Base-by-base conservation (phyloP, 345 rosid genomes). In the Melaleuca quinquenervia region DNA sequence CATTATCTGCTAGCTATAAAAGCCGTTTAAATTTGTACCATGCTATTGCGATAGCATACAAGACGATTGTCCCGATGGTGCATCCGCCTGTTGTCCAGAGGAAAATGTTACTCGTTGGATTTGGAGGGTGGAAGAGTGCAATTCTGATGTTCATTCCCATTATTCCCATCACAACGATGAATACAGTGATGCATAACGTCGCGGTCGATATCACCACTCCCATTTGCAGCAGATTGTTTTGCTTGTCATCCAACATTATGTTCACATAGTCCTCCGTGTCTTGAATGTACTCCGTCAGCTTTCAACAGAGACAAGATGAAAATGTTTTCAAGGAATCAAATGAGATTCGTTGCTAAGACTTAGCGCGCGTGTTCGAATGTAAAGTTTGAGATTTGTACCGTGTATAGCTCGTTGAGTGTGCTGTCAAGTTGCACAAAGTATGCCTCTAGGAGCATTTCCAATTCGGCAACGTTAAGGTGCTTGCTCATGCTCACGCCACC, bases 91-190 rank as follows among this genome's bases (percentile, higher is more conserved):
- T 55, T 14, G 84, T 82, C 55, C 55, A 82, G 22, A 82, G 7
- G 55, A 16, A 82, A 82, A 50, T 4, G 26, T 82, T 3, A 32
- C 50, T 82, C 1, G 3, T 27, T 11, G 84, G 56, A n/a, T 82
- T 51, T 2, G 56, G 84, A 82, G 36, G 54, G 1, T 22, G 29
- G 44, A 82, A 82, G 55, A 82, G 56, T 1, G 1, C 3, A 14
- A 96, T 94, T 0, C 0, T 50, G 84, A 97, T 90, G 58, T 96
- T 95, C 95, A 97, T 95, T 74, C 98, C 98, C 3, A 96, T 91
- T 20, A 93, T 52, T 75, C 98, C 95, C 4, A 92, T 94, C 18
- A 97, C 92, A 0, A 91, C 96, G 3, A 96, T 88, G 45, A 94
- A 95, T 12, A 91, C 91, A 75, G 91, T 92, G 84, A 94, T 27